Percentiles rank a stretch among this genome's conserved stretches.
Conservation (phyloP, 805 yeast species). For the Ogataea minuta region DNA sequence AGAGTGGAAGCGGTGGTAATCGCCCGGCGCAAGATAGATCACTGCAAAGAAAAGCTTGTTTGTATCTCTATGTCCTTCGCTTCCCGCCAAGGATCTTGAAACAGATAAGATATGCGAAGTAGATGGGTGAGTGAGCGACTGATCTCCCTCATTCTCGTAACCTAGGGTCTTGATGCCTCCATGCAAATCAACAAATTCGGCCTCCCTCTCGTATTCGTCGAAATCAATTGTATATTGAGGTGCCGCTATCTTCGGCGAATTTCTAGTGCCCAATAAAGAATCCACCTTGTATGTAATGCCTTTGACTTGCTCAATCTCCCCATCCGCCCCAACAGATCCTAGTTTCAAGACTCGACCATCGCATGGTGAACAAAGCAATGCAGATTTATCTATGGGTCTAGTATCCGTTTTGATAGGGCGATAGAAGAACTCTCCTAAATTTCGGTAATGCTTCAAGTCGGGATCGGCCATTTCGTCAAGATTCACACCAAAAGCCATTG, state of each 20-base stretch:
- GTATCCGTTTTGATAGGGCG: slow-evolving; percentile 74
- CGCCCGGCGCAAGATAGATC: slow-evolving; percentile 96
- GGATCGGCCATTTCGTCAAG: slow-evolving; percentile 85
- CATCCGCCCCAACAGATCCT: slow-evolving; percentile 68
- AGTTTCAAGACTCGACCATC: slow-evolving; percentile 88
- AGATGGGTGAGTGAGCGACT: slow-evolving; percentile 39
- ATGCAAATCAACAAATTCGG: slow-evolving; percentile 19
- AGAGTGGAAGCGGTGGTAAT: slow-evolving; percentile 94
- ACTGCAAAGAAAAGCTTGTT: slow-evolving; percentile 82
- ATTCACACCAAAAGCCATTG: slow-evolving; percentile 81
- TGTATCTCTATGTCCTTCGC: slow-evolving; percentile 31
- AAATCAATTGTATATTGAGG: slow-evolving; percentile 44
- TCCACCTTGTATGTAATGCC: slow-evolving; percentile 92
- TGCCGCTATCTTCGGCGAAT: slow-evolving; percentile 48
- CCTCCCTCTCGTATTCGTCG: slow-evolving; percentile 12
- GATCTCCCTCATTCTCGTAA: slow-evolving; percentile 69
- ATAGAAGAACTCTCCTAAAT: slow-evolving; percentile 89
- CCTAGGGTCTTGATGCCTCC: slow-evolving; percentile 28
- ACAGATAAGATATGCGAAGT: slow-evolving; percentile 27
- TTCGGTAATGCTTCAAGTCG: slow-evolving; percentile 68
- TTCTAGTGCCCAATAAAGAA: slow-evolving; percentile 70
- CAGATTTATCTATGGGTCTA: slow-evolving; percentile 67
- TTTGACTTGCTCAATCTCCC: slow-evolving; percentile 94
- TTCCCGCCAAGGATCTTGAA: slow-evolving; percentile 10
- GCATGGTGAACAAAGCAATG: slow-evolving; percentile 80